Base-by-base conservation (phyloP, 192 early-diverging fungal genomes). In the Lobulomyces angularis region DNA sequence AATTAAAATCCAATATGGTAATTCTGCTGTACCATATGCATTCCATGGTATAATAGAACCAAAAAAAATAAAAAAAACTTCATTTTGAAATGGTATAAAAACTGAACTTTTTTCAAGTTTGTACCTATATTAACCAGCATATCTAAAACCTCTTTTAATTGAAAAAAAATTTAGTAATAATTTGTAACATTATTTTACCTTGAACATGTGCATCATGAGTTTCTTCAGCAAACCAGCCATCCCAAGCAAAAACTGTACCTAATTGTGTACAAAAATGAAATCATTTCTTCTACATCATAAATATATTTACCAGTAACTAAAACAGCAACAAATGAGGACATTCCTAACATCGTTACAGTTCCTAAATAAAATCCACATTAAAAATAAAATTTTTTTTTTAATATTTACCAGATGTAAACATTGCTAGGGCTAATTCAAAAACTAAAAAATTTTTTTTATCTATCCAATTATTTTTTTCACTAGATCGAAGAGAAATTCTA, bases 31-130 rank as follows among this genome's bases (percentile, higher is more conserved):
- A 20, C 59, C 56, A 52, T 83, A 88, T 19, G 67, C 56, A 1
- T 56, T 45, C 75, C 79, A 88, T 0, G 88, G 85, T 17, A 86
- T 80, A 8, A 73, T 64, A 6, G 81, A 56, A 18, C 85, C 87
- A 61, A 88, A 79, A 45, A 82, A 95, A 14, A 94, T 72, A 62
- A 97, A 97, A 30, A 87, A 82, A 3, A 84, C 58, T 46, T 86
- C 57, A 56, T 89, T 92, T 28, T 94, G 52, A 47, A 97, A 56
- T 54, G 74, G 80, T 49, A 90, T 89, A 33, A 97, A 70, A 2
- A 83, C 81, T 56, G n/a, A n/a, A n/a, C n/a, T n/a, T n/a, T n/a
- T n/a, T n/a, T n/a, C n/a, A n/a, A n/a, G n/a, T n/a, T n/a, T n/a
- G n/a, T n/a, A n/a, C n/a, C n/a, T n/a, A n/a, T n/a, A n/a, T n/a